Base-by-base conservation (phyloP, 2,329 filamentous ascomycete genomes). In the Proliferodiscus dingleyae region DNA sequence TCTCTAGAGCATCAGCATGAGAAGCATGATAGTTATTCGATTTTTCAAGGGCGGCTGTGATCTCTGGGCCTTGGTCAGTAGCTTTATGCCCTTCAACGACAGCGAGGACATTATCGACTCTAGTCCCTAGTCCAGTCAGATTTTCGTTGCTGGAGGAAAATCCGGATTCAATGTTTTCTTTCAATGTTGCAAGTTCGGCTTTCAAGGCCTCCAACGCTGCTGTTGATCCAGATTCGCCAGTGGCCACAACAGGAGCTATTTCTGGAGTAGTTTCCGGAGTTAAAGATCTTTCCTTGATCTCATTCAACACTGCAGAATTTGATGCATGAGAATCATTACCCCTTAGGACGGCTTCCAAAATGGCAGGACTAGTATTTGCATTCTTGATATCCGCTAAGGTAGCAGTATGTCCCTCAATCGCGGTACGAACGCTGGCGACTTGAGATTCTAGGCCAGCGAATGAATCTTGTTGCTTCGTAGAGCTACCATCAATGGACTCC, bases 21-120 rank as follows among this genome's bases (percentile, higher is more conserved):
- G 53, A 43, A 8, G 47, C 44, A 43, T 60, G 57, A 3, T 47
- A 54, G 6, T 59, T 55, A n/a, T 60, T 60, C 4, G 52, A 55
- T 43, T 55, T 50, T 21, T 58, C 46, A 15, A 62, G 47, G 37
- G 53, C 58, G 11, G 58, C 50, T 26, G 60, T 43, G 4, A 61
- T 52, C n/a, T 60, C 57, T 11, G 43, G 37, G 45, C 46, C 49
- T 36, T 50, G 29, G 32, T 57, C 50, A n/a, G 41, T 49, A 22
- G 46, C 40, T 21, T 47, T 47, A 11, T 53, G 49, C 13, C 30
- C 47, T 45, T 60, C 57, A 18, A 60, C 41, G n/a, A 53, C 46
- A 11, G 47, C 45, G 2, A 56, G 40, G 15, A 58, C 50, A 26
- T 24, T 50, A 19, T 60, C 55, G 21, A 61, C 47, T 42, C 58